Percentiles rank a stretch among this genome's conserved stretches.
Evolutionary conservation across 768 basidiomycete genomes (phyloP).

Genomic region (Boletus rex-veris): DNA sequence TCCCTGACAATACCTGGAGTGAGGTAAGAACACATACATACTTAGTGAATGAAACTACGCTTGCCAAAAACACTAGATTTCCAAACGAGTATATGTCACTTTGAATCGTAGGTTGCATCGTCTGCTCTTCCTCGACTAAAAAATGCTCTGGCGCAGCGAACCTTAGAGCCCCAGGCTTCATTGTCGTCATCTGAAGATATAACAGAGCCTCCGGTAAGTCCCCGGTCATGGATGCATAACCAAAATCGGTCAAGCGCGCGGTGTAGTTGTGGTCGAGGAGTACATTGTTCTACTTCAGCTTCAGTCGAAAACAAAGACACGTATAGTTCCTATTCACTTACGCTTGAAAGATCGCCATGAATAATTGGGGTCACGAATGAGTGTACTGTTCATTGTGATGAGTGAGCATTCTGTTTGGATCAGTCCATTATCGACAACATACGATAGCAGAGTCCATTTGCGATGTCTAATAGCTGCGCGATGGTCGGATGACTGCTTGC

Average conservation of each 20-base stretch:
- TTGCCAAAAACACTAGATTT: conserved; percentile 30
- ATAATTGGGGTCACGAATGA: not conserved
- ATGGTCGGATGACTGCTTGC: not conserved
- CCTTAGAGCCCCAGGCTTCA: conserved; percentile 34
- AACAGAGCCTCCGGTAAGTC: not conserved
- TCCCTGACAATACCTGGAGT: conserved; percentile 20
- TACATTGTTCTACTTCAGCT: not conserved
- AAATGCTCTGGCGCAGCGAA: conserved; percentile 41
- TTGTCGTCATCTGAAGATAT: conserved; percentile 22
- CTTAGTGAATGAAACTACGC: not conserved
- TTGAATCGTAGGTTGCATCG: not conserved
- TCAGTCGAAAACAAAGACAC: not conserved
- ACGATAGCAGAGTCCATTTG: conserved; percentile 7
- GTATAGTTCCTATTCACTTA: not conserved
- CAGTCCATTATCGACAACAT: not conserved
- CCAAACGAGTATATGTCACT: conserved; percentile 15
- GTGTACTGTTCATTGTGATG: conserved; percentile 2
- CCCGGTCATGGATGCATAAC: not conserved
- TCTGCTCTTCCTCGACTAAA: conserved; percentile 2
- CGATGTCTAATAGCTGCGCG: conserved; percentile 8
- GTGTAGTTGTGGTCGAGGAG: not conserved
- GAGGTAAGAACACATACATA: not conserved
- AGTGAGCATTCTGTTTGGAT: no score
- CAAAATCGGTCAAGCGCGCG: conserved; percentile 1
- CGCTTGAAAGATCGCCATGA: conserved; percentile 14